Evolutionary conservation across 2,329 filamentous ascomycete genomes (phyloP), one percentile per base, ranked within the genome.

Genomic region (Gremmenia infestans): DNA sequence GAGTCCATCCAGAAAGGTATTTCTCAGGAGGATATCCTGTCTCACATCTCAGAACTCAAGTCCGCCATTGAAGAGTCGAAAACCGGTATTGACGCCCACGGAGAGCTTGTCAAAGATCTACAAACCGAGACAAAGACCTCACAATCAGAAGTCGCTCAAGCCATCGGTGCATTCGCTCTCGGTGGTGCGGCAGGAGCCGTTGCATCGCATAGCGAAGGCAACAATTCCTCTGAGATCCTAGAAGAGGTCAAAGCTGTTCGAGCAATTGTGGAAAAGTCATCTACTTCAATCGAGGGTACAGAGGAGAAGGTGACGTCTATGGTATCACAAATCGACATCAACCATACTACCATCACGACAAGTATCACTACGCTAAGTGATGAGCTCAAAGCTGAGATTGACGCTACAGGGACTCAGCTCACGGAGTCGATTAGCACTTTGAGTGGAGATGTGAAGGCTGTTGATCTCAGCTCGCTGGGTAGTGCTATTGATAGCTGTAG

Each of bases 311-410:
- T 64, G 2, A 52, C 48, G 2, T 56, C 54, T 5, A 57, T 65
- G 9, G 48, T 43, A 15, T 50, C 55, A 12, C 64, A 67, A 48
- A 56, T 67, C 5, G 65, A 65, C 7, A 63, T 64, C 36, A 65
- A 65, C 39, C 60, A 65, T 28, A 65, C 60, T 2, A 65, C 64
- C 1, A 50, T 62, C n/a, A 67, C 59, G 5, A 64, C 62, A 3
- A 62, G 54, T 23, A 57, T 67, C n/a, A 57, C 53, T 3, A 60
- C 62, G n/a, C 46, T 67, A 4, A 59, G 55, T 22, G 63, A 64
- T 39, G 62, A 64, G 32, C 32, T 67, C 9, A 67, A 63, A 36
- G 53, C 64, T 3, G 64, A 67, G 43, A 63, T 67, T 12, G 64
- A 64, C 54, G 60, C 64, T 22, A 61, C 54, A 5, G 63, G 63